Conservation (phyloP, 352 stramenopile species). For the Globisporangium barbulae region DNA sequence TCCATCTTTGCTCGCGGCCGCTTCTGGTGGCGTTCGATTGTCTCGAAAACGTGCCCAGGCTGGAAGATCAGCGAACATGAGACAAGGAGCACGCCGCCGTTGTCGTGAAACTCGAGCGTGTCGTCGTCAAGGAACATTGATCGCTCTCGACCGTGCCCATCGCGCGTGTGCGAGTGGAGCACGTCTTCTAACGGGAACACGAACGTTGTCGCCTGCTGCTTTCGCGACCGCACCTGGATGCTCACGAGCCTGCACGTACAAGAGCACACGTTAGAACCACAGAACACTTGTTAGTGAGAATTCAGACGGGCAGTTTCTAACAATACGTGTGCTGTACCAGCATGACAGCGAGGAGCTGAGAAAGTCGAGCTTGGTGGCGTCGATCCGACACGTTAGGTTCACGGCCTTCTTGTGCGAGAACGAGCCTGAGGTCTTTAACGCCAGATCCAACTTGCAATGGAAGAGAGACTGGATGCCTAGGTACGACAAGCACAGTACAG, state of each 20-base stretch:
- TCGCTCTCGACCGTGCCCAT: slow-evolving; percentile 8
- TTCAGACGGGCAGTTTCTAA: background rate
- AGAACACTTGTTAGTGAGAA: background rate
- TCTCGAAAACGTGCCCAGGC: slow-evolving; percentile 7
- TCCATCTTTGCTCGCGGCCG: background rate
- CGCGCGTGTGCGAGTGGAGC: background rate
- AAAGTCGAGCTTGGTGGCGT: slow-evolving; percentile 4
- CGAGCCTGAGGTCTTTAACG: background rate
- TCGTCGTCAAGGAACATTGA: slow-evolving; percentile 31
- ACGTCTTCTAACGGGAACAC: slow-evolving; percentile 32
- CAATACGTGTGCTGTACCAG: slow-evolving; percentile 10
- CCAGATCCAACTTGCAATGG: slow-evolving; percentile 11
- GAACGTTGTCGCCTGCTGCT: slow-evolving; percentile 27
- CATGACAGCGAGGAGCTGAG: slow-evolving; percentile 11
- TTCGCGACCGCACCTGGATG: slow-evolving; percentile 29
- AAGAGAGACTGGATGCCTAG: slow-evolving; percentile 16
- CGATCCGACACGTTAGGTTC: slow-evolving; percentile 15
- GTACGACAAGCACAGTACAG: background rate
- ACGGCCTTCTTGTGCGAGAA: slow-evolving; percentile 14
- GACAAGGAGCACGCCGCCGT: slow-evolving; percentile 22
- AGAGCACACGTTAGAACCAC: background rate
- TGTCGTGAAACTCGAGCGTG: slow-evolving; percentile 23
- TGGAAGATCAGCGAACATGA: slow-evolving; percentile 46
- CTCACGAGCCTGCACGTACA: slow-evolving; percentile 26
- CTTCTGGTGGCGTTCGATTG: slow-evolving; percentile 1